A percentile compares a stretch with the other conserved stretches of the same genome.
Evolutionary conservation across 2,329 filamentous ascomycete genomes (phyloP).

Genomic region (Thelonectria blattea): DNA sequence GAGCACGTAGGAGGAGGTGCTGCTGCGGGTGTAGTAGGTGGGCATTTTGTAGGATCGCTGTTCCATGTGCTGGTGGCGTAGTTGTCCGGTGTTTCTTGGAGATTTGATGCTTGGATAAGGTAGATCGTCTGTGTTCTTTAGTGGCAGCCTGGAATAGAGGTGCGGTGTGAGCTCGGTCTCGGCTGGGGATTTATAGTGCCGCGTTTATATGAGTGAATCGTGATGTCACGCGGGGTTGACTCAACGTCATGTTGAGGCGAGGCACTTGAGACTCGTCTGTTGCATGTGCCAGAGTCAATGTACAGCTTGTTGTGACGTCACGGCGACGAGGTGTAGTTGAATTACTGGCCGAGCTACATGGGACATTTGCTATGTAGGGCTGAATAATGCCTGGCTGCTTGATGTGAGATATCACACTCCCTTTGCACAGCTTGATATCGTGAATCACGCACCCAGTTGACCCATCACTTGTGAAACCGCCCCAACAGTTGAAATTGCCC

Average conservation of each 20-base stretch:
- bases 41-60: conserved; percentile 4
- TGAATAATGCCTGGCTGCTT: too few species aligned
- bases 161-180: background rate
- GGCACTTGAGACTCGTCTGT: background rate
- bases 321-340: too few species aligned
- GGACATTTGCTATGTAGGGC: too few species aligned
- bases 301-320: too few species aligned
- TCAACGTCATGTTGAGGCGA: background rate
- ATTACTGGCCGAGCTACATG: too few species aligned
- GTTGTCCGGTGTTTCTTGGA: too few species aligned
- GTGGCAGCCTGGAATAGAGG: background rate
- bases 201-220: background rate
- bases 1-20: background rate
- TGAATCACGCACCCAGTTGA: background rate
- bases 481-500: background rate
- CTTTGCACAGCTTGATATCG: background rate
- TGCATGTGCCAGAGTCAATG: too few species aligned
- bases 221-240: background rate
- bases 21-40: conserved; percentile 4
- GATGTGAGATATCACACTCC: too few species aligned
- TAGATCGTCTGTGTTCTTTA: background rate
- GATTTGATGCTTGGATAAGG: background rate
- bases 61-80: too few species aligned
- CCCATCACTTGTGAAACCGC: too few species aligned
- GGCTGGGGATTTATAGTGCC: background rate